Conservation (phyloP, 2,329 filamentous ascomycete genomes). For the Scopulariopsis brevicaulis region DNA sequence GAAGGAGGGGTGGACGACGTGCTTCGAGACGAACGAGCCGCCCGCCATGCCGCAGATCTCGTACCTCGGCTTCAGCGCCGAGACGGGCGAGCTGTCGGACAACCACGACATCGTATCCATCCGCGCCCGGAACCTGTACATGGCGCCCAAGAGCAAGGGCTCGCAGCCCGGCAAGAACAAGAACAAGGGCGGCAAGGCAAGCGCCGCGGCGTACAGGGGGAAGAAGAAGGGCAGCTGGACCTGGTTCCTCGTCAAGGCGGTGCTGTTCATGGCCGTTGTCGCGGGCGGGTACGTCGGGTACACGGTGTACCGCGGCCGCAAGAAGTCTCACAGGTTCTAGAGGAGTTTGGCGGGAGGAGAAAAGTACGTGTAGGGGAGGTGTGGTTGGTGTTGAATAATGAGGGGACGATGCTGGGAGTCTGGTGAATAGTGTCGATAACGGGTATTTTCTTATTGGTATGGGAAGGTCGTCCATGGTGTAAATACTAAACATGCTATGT, state of each 20-base stretch:
- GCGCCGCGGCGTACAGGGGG: slow-evolving; percentile 10
- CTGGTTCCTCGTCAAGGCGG: slow-evolving; percentile 66
- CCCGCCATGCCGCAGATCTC: slow-evolving; percentile 69
- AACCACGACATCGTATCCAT: slow-evolving; percentile 95
- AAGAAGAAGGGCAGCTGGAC: slow-evolving; percentile 34
- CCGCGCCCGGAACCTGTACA: slow-evolving; percentile 80
- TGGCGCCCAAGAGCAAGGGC: slow-evolving; percentile 29
- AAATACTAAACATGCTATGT: neutral
- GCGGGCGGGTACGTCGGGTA: slow-evolving; percentile 76
- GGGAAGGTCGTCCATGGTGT: neutral
- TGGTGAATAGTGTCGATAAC: neutral
- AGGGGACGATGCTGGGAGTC: neutral
- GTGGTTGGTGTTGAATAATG: neutral
- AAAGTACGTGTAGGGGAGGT: neutral
- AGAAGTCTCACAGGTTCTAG: slow-evolving; percentile 46
- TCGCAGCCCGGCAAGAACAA: slow-evolving; percentile 21
- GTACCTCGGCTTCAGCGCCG: slow-evolving; percentile 69
- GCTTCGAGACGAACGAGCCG: slow-evolving; percentile 65
- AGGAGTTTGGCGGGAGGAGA: neutral
- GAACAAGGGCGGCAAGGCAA: slow-evolving; percentile 19
- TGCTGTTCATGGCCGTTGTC: slow-evolving; percentile 60
- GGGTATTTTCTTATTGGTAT: neutral
- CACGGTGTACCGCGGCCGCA: slow-evolving; percentile 63
- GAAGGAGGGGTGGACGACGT: slow-evolving; percentile 76
- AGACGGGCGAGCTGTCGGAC: slow-evolving; percentile 93